Percentiles rank a stretch among this genome's conserved stretches.
phyloP scores from a whole-genome alignment of 1,139 yeast genomes.

The Taiozyma onychis region DNA sequence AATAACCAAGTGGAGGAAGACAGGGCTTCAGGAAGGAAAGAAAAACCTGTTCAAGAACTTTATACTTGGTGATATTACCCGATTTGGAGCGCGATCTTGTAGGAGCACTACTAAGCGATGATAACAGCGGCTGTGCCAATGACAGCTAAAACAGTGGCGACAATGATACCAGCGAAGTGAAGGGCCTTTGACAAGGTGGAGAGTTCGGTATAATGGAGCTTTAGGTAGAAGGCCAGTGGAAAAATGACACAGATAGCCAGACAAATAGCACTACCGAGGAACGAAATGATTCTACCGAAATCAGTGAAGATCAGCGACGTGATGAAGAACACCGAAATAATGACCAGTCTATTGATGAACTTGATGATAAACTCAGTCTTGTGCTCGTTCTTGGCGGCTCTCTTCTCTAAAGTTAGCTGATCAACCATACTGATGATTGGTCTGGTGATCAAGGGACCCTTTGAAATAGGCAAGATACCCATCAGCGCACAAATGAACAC shows the following conservation, averaged over 20 bases:
- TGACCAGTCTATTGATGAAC: slow-evolving; percentile 13
- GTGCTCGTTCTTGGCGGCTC: neutral
- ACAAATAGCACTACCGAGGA: slow-evolving; percentile 69
- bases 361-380: slow-evolving; percentile 1
- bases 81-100: neutral
- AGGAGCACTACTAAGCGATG: slow-evolving; percentile 1
- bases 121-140: slow-evolving; percentile 22
- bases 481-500: slow-evolving; percentile 54
- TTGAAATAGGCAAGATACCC: slow-evolving; percentile 70
- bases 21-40: neutral
- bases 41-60: neutral
- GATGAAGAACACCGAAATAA: slow-evolving; percentile 24
- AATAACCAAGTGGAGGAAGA: neutral
- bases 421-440: slow-evolving; percentile 66
- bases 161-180: slow-evolving; percentile 5
- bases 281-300: slow-evolving; percentile 70
- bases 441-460: slow-evolving; percentile 70
- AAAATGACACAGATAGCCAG: slow-evolving; percentile 65
- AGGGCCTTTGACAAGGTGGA: neutral
- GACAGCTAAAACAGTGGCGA: slow-evolving; percentile 12
- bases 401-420: slow-evolving; percentile 26
- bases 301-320: slow-evolving; percentile 53
- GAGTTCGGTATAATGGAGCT: slow-evolving; percentile 18
- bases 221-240: slow-evolving; percentile 60
- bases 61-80: neutral